Evolutionary conservation across 2,329 filamentous ascomycete genomes (phyloP).

Genomic region (Chaetomiaceae sp.): DNA sequence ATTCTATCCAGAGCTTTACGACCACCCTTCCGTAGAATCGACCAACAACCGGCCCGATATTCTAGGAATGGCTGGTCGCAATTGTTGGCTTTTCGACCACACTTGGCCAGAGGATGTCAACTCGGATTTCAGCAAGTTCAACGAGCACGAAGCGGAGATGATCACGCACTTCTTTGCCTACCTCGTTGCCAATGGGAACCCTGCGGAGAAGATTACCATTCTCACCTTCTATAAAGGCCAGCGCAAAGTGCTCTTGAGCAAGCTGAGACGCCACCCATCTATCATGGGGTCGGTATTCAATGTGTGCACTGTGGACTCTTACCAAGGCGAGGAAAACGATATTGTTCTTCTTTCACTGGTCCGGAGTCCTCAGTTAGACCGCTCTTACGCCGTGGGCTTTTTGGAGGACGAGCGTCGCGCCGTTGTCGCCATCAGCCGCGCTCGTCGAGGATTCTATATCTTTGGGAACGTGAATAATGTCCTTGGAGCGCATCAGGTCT

Average conservation of each 20-base stretch:
- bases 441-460: constrained; percentile 74
- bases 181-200: constrained; percentile 63
- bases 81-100: constrained; percentile 44
- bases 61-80: constrained; percentile 36
- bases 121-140: constrained; percentile 61
- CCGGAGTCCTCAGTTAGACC: constrained; percentile 55
- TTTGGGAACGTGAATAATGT: constrained; percentile 68
- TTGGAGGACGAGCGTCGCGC: constrained; percentile 58
- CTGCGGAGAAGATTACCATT: constrained; percentile 63
- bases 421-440: constrained; percentile 61
- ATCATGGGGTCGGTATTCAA: constrained; percentile 40
- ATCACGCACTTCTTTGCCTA: constrained; percentile 68
- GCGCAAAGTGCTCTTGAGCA: constrained; percentile 56
- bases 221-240: constrained; percentile 89
- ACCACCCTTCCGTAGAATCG: constrained; percentile 40
- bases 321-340: constrained; percentile 88
- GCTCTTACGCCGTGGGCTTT: constrained; percentile 60
- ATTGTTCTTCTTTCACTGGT: constrained; percentile 77
- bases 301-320: constrained; percentile 80
- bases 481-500: constrained; percentile 41
- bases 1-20: constrained; percentile 44
- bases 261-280: constrained; percentile 35
- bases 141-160: constrained; percentile 70
- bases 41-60: constrained; percentile 36
- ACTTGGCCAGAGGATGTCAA: constrained; percentile 61